Percentiles rank a stretch among this genome's conserved stretches.
Evolutionary conservation across 2,329 filamentous ascomycete genomes (phyloP).

Genomic region (Ophiostoma himal-ulmi): DNA sequence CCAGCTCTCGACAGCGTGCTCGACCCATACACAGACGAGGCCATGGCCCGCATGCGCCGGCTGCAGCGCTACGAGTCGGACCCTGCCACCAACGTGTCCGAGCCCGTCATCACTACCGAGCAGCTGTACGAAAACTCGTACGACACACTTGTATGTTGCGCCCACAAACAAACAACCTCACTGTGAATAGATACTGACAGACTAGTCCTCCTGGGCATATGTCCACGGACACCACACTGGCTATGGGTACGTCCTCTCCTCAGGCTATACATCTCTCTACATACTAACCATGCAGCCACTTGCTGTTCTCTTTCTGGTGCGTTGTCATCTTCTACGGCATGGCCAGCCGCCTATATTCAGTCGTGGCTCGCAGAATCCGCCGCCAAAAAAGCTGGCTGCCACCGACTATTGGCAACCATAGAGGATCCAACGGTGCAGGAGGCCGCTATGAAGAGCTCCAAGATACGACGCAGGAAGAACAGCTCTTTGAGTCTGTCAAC

Average conservation of each 20-base stretch:
- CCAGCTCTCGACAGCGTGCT: conserved; percentile 34
- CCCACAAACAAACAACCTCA: background rate
- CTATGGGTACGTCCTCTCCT: background rate
- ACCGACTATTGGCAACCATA: background rate
- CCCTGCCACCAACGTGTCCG: conserved; percentile 24
- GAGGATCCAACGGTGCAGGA: background rate
- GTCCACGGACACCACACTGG: background rate
- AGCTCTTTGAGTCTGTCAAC: background rate
- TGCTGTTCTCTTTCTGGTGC: conserved; percentile 39
- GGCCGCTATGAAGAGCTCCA: background rate
- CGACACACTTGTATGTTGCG: conserved; percentile 35
- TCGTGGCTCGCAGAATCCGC: background rate
- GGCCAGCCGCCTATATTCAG: background rate
- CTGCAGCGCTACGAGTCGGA: conserved; percentile 31
- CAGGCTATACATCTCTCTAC: background rate
- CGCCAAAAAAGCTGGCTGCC: background rate
- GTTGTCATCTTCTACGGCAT: conserved; percentile 31
- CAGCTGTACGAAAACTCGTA: conserved; percentile 35
- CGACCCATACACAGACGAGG: conserved; percentile 34
- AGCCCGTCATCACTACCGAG: conserved; percentile 35
- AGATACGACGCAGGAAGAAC: background rate
- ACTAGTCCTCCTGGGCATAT: background rate
- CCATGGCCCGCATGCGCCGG: conserved; percentile 31
- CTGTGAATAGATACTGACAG: background rate
- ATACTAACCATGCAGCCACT: background rate